Evolutionary conservation across 306 rosid genomes (phyloP).

Genomic region (Coriaria nepalensis): DNA sequence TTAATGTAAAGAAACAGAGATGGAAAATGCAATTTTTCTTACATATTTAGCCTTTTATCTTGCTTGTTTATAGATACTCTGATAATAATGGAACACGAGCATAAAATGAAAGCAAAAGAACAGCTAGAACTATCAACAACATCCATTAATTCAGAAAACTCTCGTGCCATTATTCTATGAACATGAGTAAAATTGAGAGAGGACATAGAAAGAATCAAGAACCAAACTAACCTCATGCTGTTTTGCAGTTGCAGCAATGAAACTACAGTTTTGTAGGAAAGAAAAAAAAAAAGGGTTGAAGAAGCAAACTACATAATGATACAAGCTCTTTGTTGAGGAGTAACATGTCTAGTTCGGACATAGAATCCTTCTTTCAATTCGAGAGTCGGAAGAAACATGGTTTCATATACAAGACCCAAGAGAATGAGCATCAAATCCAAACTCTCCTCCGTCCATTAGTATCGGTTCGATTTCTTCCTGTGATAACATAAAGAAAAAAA

Average conservation of each 20-base stretch:
- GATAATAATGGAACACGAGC: too few relatives aligned
- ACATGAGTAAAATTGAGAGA: too few relatives aligned
- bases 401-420: constrained; percentile 53
- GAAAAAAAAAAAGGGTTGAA: background rate
- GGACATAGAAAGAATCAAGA: background rate
- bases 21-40: too few relatives aligned
- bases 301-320: constrained; percentile 7
- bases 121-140: too few relatives aligned
- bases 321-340: constrained; percentile 1
- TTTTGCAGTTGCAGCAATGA: too few relatives aligned
- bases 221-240: too few relatives aligned
- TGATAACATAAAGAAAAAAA: background rate
- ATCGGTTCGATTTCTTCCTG: constrained; percentile 49
- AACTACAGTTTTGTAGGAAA: background rate
- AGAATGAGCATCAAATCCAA: constrained; percentile 41
- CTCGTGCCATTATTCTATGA: constrained; percentile 16
- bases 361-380: constrained; percentile 1
- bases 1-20: too few relatives aligned
- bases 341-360: background rate
- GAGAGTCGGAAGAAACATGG: background rate
- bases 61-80: too few relatives aligned
- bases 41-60: too few relatives aligned
- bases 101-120: too few relatives aligned
- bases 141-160: background rate
- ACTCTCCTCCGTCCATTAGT: constrained; percentile 36